phyloP scores from a whole-genome alignment of 805 yeast genomes.

The Lipomyces spencermartinsiae region DNA sequence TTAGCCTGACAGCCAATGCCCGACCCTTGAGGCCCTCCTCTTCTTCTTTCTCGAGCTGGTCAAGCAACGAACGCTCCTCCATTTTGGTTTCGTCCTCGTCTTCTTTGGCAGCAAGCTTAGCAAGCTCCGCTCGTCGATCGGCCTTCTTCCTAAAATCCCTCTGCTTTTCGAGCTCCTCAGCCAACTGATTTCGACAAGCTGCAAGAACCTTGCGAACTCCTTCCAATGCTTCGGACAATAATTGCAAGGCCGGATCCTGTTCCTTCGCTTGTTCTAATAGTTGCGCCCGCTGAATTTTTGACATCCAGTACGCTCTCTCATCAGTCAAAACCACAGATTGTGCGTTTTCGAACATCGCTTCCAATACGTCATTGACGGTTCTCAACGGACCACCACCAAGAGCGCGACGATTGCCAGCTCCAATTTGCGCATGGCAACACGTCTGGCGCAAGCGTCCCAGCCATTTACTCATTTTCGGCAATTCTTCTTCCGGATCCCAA shows the following conservation, averaged over 20 bases:
- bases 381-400: conserved; percentile 47
- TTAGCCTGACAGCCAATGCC: conserved; percentile 30
- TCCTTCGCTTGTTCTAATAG: conserved; percentile 62
- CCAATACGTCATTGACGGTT: conserved; percentile 72
- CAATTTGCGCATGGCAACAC: conserved; percentile 74
- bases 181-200: conserved; percentile 35
- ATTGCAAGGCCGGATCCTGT: conserved; percentile 58
- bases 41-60: conserved; percentile 33
- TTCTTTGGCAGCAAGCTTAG: conserved; percentile 6
- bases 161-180: conserved; percentile 36
- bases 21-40: conserved; percentile 28
- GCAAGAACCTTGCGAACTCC: conserved; percentile 44
- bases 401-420: conserved; percentile 42
- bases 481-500: conserved; percentile 33
- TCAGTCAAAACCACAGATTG: conserved; percentile 54
- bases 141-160: conserved; percentile 27
- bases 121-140: conserved; percentile 9
- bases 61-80: conserved; percentile 29
- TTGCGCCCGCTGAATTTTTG: conserved; percentile 68
- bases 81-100: conserved; percentile 31
- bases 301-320: conserved; percentile 56
- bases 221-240: conserved; percentile 53
- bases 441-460: conserved; percentile 71
- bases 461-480: conserved; percentile 62
- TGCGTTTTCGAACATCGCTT: conserved; percentile 66